A percentile compares a stretch with the other conserved stretches of the same genome.
phyloP scores from a whole-genome alignment of 768 basidiomycete species.

The Strobilomyces echinocephalus region DNA sequence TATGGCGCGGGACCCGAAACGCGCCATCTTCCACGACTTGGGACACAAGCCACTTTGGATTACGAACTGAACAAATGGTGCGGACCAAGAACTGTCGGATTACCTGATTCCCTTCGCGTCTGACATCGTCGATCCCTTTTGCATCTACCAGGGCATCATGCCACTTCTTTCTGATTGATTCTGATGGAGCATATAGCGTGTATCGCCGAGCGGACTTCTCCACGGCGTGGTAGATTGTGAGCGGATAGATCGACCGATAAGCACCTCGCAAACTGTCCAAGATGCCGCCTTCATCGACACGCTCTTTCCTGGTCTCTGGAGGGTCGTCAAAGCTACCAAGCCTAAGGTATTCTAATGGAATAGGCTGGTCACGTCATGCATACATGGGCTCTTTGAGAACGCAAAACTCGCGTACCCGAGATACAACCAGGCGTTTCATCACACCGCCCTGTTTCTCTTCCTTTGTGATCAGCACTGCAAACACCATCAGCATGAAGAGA shows the following conservation, averaged over 20 bases:
- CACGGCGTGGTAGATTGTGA: constrained; percentile 70
- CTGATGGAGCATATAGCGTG: constrained; percentile 63
- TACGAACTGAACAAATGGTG: constrained; percentile 7
- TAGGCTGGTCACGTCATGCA: constrained; percentile 47
- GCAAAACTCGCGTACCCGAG: constrained; percentile 47
- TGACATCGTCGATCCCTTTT: constrained; percentile 55
- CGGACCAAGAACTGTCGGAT: neutral
- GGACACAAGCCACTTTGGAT: constrained; percentile 60
- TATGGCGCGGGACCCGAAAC: constrained; percentile 48
- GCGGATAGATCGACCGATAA: constrained; percentile 61
- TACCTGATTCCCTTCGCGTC: constrained; percentile 74
- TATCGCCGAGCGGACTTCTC: constrained; percentile 55
- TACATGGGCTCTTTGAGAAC: neutral
- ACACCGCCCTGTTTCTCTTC: constrained; percentile 53
- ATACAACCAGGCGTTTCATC: constrained; percentile 51
- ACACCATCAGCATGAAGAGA: constrained; percentile 1
- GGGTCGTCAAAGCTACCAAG: constrained; percentile 58
- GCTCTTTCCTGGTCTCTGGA: constrained; percentile 62
- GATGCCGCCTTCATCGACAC: constrained; percentile 51
- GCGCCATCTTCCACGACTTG: constrained; percentile 54
- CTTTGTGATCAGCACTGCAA: constrained; percentile 58
- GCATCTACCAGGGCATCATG: constrained; percentile 54
- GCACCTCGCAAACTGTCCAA: constrained; percentile 52
- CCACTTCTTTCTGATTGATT: constrained; percentile 61
- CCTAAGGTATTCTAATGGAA: constrained; percentile 74